These are phyloP conservation scores for Anthoceros angustus DNA, from an alignment of 225 moss, liverwort and hornwort species.

Conservation along the genomic window DNA sequence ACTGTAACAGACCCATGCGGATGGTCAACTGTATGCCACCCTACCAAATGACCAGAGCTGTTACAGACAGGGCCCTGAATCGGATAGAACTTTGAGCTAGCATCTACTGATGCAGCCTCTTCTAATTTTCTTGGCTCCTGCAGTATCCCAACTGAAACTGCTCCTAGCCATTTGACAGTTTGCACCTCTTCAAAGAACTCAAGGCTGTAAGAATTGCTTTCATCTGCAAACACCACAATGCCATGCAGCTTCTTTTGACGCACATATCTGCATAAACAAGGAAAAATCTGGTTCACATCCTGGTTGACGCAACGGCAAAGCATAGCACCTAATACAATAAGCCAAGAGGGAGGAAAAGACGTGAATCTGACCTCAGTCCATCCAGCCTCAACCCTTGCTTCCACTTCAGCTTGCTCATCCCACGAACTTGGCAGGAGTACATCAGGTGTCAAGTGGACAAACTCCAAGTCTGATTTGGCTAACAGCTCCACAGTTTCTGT, in stretches of 20 bases:
- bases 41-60: slow-evolving; percentile 27
- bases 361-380: slow-evolving; percentile 50
- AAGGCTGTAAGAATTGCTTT: slow-evolving; percentile 64
- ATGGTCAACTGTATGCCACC: slow-evolving; percentile 54
- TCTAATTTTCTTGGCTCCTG: slow-evolving; percentile 33
- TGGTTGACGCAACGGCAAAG: background rate
- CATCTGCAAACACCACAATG: slow-evolving; percentile 71
- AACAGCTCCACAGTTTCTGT: slow-evolving; percentile 41
- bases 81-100: slow-evolving; percentile 7
- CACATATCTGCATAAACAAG: slow-evolving; percentile 36
- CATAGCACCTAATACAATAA: background rate
- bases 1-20: slow-evolving; percentile 17
- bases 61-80: slow-evolving; percentile 61
- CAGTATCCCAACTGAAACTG: slow-evolving; percentile 57
- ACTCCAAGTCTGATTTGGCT: slow-evolving; percentile 32
- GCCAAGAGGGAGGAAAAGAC: background rate
- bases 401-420: slow-evolving; percentile 46
- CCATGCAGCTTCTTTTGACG: slow-evolving; percentile 57
- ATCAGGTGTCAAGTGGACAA: slow-evolving; percentile 37
- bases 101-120: slow-evolving; percentile 11
- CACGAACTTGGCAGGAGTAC: slow-evolving; percentile 43
- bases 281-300: slow-evolving; percentile 7
- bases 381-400: slow-evolving; percentile 46
- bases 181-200: slow-evolving; percentile 60
- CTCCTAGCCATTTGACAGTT: slow-evolving; percentile 65